A percentile compares a stretch with the other conserved stretches of the same genome.
Conservation (phyloP, 73 alveolate species). For the Symbiodinium pilosum region DNA sequence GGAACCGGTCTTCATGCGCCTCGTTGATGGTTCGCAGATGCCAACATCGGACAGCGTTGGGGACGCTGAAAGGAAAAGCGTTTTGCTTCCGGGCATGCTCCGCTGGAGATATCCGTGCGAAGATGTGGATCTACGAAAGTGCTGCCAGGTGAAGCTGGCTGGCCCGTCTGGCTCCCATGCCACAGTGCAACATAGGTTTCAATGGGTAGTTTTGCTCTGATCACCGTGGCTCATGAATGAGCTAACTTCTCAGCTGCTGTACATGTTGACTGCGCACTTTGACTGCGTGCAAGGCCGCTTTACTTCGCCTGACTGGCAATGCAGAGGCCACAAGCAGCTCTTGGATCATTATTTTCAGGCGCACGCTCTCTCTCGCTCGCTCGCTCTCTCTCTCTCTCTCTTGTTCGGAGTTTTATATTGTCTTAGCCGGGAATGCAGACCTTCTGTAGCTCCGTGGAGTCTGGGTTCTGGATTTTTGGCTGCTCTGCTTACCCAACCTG, state of each 20-base stretch:
- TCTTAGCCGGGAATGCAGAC: background rate
- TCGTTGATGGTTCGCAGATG: background rate
- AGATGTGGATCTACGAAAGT: no score
- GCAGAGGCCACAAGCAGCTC: background rate
- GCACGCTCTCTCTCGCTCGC: background rate
- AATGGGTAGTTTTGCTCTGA: no score
- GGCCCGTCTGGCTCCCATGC: background rate
- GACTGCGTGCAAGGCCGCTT: background rate
- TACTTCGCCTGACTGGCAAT: background rate
- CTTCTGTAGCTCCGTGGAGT: background rate
- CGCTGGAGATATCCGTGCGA: background rate
- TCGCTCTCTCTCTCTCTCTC: background rate
- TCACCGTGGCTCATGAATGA: no score
- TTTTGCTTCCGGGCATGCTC: background rate
- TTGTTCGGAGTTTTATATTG: background rate
- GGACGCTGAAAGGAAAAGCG: background rate
- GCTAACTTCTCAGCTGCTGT: no score
- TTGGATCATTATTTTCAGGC: background rate
- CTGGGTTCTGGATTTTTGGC: no score
- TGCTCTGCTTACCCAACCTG: no score
- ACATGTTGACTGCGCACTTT: no score
- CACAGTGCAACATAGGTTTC: background rate
- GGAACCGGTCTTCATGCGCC: background rate
- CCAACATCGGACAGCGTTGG: no score
- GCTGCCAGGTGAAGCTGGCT: background rate